These are phyloP conservation scores for Alternaria triticimaculans DNA, from an alignment of 2,329 filamentous ascomycete genomes.

Conservation along the genomic window DNA sequence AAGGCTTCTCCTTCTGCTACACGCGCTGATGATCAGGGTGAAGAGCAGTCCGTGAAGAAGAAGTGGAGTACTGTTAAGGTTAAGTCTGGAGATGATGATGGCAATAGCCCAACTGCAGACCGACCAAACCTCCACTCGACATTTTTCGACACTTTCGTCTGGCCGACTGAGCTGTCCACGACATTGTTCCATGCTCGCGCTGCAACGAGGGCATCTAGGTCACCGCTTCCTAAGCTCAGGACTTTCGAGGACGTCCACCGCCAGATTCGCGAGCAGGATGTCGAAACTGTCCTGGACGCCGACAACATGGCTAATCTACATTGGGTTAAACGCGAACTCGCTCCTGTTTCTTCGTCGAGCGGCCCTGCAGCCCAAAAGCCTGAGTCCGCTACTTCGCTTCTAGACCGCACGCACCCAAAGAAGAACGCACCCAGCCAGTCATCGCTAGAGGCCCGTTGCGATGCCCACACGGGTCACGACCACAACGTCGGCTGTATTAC, in stretches of 20 bases:
- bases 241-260: not conserved
- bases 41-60: not conserved
- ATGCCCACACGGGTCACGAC: not conserved
- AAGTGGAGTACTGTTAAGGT: slow-evolving; percentile 1
- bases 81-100: not conserved
- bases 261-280: not conserved
- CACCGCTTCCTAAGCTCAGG: not conserved
- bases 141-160: not conserved
- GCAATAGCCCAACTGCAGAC: not conserved
- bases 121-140: not conserved
- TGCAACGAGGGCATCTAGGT: not conserved
- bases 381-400: not conserved
- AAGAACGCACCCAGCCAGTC: not conserved
- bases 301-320: not conserved
- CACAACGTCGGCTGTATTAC: not conserved
- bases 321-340: not conserved
- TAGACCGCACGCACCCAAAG: not conserved
- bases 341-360: not conserved
- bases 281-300: not conserved
- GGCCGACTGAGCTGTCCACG: not conserved
- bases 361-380: not conserved
- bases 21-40: not conserved
- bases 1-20: not conserved
- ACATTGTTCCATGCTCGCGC: not conserved
- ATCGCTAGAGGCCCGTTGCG: not conserved